Percentiles rank a stretch among this genome's conserved stretches.
These are phyloP conservation scores for Trametes villosa DNA, from an alignment of 768 basidiomycete genomes.

Conservation along the genomic window DNA sequence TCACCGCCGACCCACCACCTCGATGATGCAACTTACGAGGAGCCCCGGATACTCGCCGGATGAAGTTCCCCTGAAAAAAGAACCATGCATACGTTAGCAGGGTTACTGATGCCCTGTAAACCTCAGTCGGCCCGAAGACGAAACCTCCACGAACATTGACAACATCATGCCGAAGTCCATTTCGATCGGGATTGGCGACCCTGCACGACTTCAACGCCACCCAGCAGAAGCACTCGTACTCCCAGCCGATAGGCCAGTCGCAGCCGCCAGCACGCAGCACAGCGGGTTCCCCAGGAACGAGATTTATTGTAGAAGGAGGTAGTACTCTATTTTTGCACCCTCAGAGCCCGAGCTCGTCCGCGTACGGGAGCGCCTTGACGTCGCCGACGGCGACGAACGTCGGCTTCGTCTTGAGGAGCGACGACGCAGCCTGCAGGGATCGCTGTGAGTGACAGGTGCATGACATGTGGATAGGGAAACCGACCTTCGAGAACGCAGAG, in stretches of 20 bases:
- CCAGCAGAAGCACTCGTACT: no score
- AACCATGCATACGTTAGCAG: no score
- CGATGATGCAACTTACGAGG: no score
- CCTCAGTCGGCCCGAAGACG: no score
- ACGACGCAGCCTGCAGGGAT: conserved; percentile 56
- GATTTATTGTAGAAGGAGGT: conserved; percentile 12
- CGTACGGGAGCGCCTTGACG: conserved; percentile 72
- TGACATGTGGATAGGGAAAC: conserved; percentile 14
- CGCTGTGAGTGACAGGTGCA: not conserved
- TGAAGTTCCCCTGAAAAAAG: no score
- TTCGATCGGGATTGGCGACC: no score
- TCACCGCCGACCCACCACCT: no score
- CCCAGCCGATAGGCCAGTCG: not conserved
- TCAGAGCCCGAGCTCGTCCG: conserved; percentile 84
- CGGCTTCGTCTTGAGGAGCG: conserved; percentile 75
- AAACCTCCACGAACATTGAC: no score
- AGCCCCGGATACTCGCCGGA: no score
- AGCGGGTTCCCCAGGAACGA: not conserved
- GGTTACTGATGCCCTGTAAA: no score
- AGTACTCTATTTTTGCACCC: conserved; percentile 19
- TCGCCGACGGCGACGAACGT: conserved; percentile 90
- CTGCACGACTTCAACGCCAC: no score
- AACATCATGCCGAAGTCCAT: no score
- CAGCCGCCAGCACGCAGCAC: not conserved
- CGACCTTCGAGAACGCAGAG: conserved; percentile 71